These are phyloP conservation scores for Calocybe gambosa DNA, from an alignment of 1,284 basidiomycete species.

Conservation along the genomic window DNA sequence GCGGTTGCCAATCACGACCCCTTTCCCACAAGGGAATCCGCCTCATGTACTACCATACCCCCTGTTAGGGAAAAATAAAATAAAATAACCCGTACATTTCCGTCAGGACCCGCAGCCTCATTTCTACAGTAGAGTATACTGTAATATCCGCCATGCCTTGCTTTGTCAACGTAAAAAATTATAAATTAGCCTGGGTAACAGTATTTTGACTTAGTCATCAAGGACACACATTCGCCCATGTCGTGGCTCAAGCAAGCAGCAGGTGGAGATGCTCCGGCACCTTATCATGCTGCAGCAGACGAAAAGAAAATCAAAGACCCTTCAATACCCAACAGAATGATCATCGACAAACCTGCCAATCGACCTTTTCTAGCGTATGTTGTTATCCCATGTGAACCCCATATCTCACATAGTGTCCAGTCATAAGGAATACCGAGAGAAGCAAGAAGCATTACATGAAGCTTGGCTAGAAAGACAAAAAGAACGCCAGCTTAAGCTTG, in stretches of 20 bases:
- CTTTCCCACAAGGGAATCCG: conserved; percentile 31
- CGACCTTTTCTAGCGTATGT: conserved; percentile 75
- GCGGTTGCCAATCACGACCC: conserved; percentile 36
- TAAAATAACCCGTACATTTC: too few species aligned
- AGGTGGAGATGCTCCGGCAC: conserved; percentile 24
- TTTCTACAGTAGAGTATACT: background rate
- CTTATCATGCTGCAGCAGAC: conserved; percentile 13
- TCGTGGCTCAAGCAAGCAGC: conserved; percentile 51
- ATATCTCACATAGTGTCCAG: conserved; percentile 30
- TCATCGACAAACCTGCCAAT: conserved; percentile 73
- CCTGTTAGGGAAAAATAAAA: conserved; percentile 1
- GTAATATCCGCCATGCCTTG: too few species aligned
- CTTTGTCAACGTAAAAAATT: too few species aligned
- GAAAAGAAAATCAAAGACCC: conserved; percentile 16
- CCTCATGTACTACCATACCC: conserved; percentile 31
- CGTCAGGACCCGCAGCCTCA: background rate
- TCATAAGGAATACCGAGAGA: conserved; percentile 61
- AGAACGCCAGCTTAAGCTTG: conserved; percentile 66
- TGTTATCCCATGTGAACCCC: background rate
- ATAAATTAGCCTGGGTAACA: too few species aligned
- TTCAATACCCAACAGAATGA: conserved; percentile 31
- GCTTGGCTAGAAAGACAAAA: conserved; percentile 67
- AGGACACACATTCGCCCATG: conserved; percentile 24
- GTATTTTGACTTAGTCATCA: too few species aligned
- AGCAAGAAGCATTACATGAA: conserved; percentile 53